Base-by-base conservation (phyloP, 2,329 filamentous ascomycete species). In the Stachybotrys echinatus region DNA sequence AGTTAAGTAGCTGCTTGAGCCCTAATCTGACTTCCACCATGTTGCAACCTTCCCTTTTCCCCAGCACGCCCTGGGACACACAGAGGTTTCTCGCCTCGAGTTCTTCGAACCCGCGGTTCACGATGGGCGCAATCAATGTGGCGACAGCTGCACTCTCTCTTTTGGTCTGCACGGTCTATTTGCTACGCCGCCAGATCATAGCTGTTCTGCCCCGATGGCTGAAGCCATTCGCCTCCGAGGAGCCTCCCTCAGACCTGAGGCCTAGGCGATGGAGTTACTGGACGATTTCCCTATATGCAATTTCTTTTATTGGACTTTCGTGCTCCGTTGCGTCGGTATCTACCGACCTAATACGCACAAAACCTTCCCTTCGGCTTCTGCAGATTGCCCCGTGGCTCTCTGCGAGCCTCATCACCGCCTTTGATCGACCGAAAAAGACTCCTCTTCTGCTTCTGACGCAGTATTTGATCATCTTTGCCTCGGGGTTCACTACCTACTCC, bases 141-240 rank as follows among this genome's bases (percentile, higher is more conserved):
- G 39, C 48, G 6, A 48, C 65, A 18, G 48, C 63, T 5, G 48
- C 47, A 2, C 23, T 61, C 5, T 66, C 69, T 5, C 43, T 70
- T 10, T 55, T 63, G 7, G 56, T 61, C 5, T 46, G 63, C 20
- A 50, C 66, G 18, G 47, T 70, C 17, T 64, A 68, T 48, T 23
- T 67, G 21, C 50, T 46, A 50, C 60, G 54, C 7, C 48, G 55
- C 4, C 58, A 54, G 3, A 49, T 70, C 6, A 52, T 58, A 2
- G 60, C 61, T 4, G 52, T 54, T 3, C 59, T 68, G 2, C 73
- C 74, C 0, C 61, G 58, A 42, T 77, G 73, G 72, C 58, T 68
- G 14, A 65, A 62, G 10, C 68, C 69, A 2, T 77, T 77, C 51
- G 74, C 74, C 3, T 59, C 64, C 8, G 74, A 77, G 54, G 53